These are phyloP conservation scores for Raddia guianensis DNA, from an alignment of 176 grass and related monocot species.

Conservation along the genomic window DNA sequence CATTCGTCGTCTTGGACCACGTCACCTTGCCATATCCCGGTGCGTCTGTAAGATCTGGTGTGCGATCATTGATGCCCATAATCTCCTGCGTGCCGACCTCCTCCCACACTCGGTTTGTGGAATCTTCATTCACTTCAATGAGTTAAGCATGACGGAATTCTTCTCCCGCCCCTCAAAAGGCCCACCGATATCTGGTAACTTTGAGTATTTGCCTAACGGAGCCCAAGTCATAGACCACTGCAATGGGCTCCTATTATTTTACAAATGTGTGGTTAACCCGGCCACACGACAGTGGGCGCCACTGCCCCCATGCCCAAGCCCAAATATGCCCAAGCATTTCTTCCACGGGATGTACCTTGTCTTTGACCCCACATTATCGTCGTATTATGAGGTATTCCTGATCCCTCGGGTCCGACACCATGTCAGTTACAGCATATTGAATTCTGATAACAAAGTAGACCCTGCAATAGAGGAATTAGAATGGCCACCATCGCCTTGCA, in stretches of 20 bases:
- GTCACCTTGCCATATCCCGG: too few relatives aligned
- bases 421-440: too few relatives aligned
- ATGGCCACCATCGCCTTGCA: not conserved
- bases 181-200: not conserved
- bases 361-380: conserved; percentile 12
- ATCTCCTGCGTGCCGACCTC: not conserved
- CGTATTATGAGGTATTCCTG: not conserved
- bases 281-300: too few relatives aligned
- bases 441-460: not conserved
- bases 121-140: not conserved
- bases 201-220: not conserved
- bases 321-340: too few relatives aligned
- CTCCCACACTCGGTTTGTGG: not conserved
- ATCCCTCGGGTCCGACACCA: not conserved
- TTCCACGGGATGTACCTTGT: too few relatives aligned
- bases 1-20: too few relatives aligned
- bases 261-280: too few relatives aligned
- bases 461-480: not conserved
- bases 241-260: too few relatives aligned
- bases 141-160: not conserved
- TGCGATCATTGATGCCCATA: not conserved
- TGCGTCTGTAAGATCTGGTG: too few relatives aligned
- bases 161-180: not conserved
- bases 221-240: too few relatives aligned
- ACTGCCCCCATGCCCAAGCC: too few relatives aligned